These are phyloP conservation scores for Trifolium pratense DNA, from an alignment of 306 rosid genomes.

Conservation along the genomic window DNA sequence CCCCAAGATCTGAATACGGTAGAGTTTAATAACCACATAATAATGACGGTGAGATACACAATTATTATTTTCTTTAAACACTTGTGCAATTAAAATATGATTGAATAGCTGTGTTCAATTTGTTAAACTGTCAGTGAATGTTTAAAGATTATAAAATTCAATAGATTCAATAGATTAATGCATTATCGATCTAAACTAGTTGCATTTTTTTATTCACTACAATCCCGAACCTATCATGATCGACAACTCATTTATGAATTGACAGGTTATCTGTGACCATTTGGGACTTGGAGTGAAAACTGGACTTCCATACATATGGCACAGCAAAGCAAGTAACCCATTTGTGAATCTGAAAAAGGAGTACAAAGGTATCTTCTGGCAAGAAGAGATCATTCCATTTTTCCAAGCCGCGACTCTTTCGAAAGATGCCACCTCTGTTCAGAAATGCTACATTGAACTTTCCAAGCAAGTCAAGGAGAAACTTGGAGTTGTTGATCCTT, in stretches of 20 bases:
- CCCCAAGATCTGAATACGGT: too few species aligned
- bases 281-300: conserved; percentile 83
- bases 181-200: background rate
- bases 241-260: conserved; percentile 7
- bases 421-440: conserved; percentile 71
- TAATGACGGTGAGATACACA: too few species aligned
- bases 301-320: conserved; percentile 93
- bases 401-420: conserved; percentile 72
- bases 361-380: conserved; percentile 92
- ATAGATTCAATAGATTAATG: background rate
- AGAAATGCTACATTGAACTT: conserved; percentile 84
- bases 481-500: conserved; percentile 67
- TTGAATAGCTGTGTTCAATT: too few species aligned
- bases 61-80: too few species aligned
- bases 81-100: too few species aligned
- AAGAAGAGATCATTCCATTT: conserved; percentile 85
- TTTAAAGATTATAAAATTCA: background rate
- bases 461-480: conserved; percentile 80
- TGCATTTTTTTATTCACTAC: background rate
- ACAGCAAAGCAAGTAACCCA: conserved; percentile 98
- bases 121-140: background rate
- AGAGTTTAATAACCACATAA: too few species aligned
- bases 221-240: background rate
- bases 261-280: conserved; percentile 86
- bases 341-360: conserved; percentile 88